Evolutionary conservation across 179 eudicot species (phyloP), one percentile per base, ranked within the genome.

Genomic region (Beta macrorhiza): DNA sequence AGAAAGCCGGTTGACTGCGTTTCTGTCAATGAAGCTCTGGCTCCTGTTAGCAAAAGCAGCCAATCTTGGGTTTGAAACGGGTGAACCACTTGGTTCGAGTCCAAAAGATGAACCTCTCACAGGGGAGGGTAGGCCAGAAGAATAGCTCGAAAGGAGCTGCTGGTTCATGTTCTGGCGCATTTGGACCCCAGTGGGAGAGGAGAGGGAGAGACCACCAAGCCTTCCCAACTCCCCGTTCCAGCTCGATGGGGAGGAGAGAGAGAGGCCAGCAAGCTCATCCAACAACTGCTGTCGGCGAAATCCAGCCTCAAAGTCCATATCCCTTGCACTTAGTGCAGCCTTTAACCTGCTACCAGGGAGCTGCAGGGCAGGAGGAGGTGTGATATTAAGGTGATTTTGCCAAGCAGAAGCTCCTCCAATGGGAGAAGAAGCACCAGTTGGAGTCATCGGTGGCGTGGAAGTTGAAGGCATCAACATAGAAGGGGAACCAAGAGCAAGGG

Each of bases 41-140:
- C 98, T 93, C 61, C 99, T 82, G 13, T 90, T 92, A 25, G 97
- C 92, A 79, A 93, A 95, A 4, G 95, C 91, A 22, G 91, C 83
- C 44, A 92, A 69, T 85, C 97, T 86, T 51, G 97, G 80, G 19
- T 81, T 92, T 76, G 88, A 67, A 53, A 85, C 80, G 2, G 91
- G 89, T 19, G 89, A 72, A 11, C 81, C 83, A 37, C 89, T 81
- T 15, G 85, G 81, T 55, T 91, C 91, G 19, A 88, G 61, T 16
- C 90, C 91, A 42, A 84, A 90, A n/a, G 91, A 77, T 32, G 92
- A 81, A 57, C 89, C 79, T 89, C 97, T 88, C 20, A 83, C 87
- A 5, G 97, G 90, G 10, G 97, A 88, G 16, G 92, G 84, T 67
- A 86, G 67, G 71, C 86, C 85, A 1, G 90, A 83, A 25, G 94